A percentile compares a stretch with the other conserved stretches of the same genome.
Evolutionary conservation across 2,329 filamentous ascomycete genomes (phyloP).

Genomic region (Penicillium concentricum): DNA sequence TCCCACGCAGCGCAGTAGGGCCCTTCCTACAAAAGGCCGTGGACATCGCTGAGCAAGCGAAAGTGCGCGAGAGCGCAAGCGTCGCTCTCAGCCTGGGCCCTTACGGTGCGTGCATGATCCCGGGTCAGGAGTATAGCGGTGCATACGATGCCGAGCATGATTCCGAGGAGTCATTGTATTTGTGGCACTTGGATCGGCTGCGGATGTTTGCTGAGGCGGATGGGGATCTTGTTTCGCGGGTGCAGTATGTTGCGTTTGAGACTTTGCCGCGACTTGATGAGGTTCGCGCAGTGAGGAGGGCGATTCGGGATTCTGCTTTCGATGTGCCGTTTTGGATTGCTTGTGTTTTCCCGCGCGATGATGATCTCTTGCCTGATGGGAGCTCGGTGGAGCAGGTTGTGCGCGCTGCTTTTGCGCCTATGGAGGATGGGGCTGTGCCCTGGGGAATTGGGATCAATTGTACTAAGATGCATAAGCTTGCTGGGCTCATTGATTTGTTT

Average conservation of each 20-base stretch:
- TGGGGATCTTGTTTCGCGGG: conserved; percentile 29
- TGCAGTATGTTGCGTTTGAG: conserved; percentile 63
- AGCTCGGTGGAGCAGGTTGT: conserved; percentile 48
- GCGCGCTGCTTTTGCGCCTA: conserved; percentile 33
- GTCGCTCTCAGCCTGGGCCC: conserved; percentile 62
- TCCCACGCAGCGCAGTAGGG: conserved; percentile 42
- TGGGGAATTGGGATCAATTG: conserved; percentile 70
- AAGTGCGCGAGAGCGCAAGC: conserved; percentile 15
- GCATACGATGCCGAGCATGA: conserved; percentile 55
- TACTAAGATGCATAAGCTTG: conserved; percentile 44
- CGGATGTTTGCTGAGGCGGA: conserved; percentile 49
- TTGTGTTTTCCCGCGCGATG: conserved; percentile 61
- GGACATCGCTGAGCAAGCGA: conserved; percentile 36
- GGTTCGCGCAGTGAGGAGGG: conserved; percentile 53
- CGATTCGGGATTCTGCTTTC: conserved; percentile 22
- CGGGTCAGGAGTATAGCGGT: conserved; percentile 63
- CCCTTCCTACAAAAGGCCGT: conserved; percentile 44
- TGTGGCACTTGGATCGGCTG: conserved; percentile 60
- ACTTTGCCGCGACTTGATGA: conserved; percentile 65
- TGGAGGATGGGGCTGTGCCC: conserved; percentile 37
- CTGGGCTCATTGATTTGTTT: conserved; percentile 24
- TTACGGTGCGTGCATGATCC: conserved; percentile 66
- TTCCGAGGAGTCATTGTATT: conserved; percentile 45
- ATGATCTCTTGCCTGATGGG: conserved; percentile 58
- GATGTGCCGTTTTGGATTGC: conserved; percentile 58